Conservation (phyloP, 768 basidiomycete genomes). For the Lactarius deliciosus region DNA sequence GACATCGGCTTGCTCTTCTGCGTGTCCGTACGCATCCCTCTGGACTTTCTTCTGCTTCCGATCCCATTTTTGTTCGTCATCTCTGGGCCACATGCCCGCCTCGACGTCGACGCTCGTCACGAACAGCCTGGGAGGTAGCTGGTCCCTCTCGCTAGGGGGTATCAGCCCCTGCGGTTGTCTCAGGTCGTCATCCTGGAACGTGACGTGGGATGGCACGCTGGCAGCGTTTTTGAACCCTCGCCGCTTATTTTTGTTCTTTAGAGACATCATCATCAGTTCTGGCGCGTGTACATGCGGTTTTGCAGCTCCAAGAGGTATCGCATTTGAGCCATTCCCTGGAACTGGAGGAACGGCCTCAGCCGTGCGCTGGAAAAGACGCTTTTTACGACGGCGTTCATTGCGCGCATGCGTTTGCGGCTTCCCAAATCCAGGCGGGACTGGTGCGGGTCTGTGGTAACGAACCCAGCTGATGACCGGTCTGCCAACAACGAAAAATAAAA, state of each 20-base stretch:
- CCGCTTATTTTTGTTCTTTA: slow-evolving; percentile 75
- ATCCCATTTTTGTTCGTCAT: slow-evolving; percentile 20
- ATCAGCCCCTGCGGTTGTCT: slow-evolving; percentile 42
- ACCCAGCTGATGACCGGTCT: neutral
- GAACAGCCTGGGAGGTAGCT: slow-evolving; percentile 60
- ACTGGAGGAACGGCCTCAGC: slow-evolving; percentile 21
- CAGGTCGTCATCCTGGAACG: slow-evolving; percentile 42
- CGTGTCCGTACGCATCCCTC: slow-evolving; percentile 27
- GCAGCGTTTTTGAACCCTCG: slow-evolving; percentile 62
- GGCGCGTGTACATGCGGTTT: slow-evolving; percentile 6
- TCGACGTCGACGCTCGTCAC: slow-evolving; percentile 75
- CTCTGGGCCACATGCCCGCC: slow-evolving; percentile 41
- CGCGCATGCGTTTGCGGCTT: slow-evolving; percentile 56
- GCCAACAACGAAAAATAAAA: neutral
- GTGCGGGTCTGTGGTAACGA: slow-evolving; percentile 22
- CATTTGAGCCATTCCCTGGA: slow-evolving; percentile 44
- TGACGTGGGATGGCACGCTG: slow-evolving; percentile 50
- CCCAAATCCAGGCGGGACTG: slow-evolving; percentile 59
- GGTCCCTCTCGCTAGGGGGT: slow-evolving; percentile 63
- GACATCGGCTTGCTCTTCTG: slow-evolving; percentile 23
- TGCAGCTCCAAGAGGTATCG: slow-evolving; percentile 42
- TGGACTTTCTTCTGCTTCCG: slow-evolving; percentile 41
- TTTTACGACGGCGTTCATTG: slow-evolving; percentile 56
- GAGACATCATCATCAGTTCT: slow-evolving; percentile 46
- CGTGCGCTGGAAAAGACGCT: slow-evolving; percentile 39